Evolutionary conservation across 257 asterid genomes (phyloP).

Genomic region (Fraxinus anomala): DNA sequence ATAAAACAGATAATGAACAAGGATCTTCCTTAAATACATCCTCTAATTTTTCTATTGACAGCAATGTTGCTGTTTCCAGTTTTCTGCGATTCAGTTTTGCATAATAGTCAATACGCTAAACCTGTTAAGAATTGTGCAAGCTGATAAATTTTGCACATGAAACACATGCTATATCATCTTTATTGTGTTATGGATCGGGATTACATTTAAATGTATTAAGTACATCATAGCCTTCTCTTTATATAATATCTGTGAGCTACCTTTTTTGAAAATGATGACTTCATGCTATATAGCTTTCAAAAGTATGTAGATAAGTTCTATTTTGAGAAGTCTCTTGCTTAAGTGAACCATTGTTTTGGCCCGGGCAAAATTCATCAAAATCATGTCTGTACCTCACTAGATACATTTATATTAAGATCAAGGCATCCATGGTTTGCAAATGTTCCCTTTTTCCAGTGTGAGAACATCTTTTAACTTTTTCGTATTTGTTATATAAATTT

Average conservation of each 20-base stretch:
- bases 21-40: background rate
- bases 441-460: background rate
- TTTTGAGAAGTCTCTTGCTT: background rate
- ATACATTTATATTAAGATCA: background rate
- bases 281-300: constrained; percentile 9
- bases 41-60: background rate
- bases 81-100: background rate
- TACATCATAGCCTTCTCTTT: background rate
- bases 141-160: background rate
- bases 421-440: background rate
- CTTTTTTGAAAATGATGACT: background rate
- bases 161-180: background rate
- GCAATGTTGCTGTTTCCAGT: background rate
- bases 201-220: background rate
- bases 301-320: background rate
- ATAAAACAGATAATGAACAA: background rate
- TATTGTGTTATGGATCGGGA: background rate
- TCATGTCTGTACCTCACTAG: background rate
- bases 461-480: background rate
- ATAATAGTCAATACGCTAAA: background rate
- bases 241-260: background rate
- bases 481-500: background rate
- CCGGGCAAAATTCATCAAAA: background rate
- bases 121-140: background rate
- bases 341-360: background rate